These are phyloP conservation scores for Vaccinium vitisidaea DNA, from an alignment of 148 eudicot genomes.

Conservation along the genomic window DNA sequence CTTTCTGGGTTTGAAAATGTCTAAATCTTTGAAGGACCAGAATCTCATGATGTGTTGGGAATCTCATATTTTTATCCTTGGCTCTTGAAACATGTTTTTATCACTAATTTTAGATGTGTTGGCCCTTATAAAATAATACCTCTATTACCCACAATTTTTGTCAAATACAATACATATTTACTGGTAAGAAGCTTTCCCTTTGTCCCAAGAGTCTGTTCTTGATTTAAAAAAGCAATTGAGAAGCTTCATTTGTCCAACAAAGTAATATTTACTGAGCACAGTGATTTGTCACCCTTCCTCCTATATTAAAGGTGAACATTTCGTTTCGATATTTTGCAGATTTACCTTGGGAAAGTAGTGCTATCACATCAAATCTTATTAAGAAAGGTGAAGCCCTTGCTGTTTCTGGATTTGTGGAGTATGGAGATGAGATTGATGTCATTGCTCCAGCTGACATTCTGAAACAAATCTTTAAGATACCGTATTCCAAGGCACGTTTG, in stretches of 20 bases:
- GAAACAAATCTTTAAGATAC: slow-evolving; percentile 96
- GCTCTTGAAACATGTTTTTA: too few species aligned
- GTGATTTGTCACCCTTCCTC: background rate
- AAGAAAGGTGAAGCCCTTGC: slow-evolving; percentile 95
- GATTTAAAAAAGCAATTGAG: too few species aligned
- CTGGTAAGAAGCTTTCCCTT: too few species aligned
- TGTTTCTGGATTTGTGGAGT: slow-evolving; percentile 83
- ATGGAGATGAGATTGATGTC: slow-evolving; percentile 91
- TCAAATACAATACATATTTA: too few species aligned
- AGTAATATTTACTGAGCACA: background rate
- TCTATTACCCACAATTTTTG: too few species aligned
- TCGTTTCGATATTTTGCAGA: slow-evolving; percentile 39
- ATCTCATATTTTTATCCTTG: too few species aligned
- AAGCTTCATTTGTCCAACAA: background rate
- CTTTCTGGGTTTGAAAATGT: too few species aligned
- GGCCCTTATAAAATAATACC: too few species aligned
- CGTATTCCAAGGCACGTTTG: slow-evolving; percentile 81
- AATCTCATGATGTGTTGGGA: too few species aligned
- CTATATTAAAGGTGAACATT: background rate
- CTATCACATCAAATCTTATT: slow-evolving; percentile 52
- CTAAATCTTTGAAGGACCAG: too few species aligned
- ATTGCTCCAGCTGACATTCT: slow-evolving; percentile 94
- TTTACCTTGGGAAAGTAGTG: slow-evolving; percentile 65
- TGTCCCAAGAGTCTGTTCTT: too few species aligned
- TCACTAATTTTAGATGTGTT: too few species aligned